Conservation (phyloP, 2,329 filamentous ascomycete species). For the Pseudocercospora macadamiae region DNA sequence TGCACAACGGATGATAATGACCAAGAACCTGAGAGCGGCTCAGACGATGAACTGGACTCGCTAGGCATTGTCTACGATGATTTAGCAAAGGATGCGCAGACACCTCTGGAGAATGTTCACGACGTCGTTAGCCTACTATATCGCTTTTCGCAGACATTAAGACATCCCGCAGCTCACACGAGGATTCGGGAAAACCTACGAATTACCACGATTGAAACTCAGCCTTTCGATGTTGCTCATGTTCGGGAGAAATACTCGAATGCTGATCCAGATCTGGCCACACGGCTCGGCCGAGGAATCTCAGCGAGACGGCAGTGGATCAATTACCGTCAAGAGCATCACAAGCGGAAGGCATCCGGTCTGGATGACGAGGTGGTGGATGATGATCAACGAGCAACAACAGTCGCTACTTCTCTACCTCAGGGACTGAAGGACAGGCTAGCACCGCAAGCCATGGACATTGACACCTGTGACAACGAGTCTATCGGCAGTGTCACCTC, state of each 20-base stretch:
- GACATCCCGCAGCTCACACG: background rate
- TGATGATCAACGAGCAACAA: background rate
- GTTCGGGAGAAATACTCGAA: background rate
- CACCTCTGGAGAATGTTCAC: too few species aligned
- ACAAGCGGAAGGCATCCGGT: background rate
- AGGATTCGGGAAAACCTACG: background rate
- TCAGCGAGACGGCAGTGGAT: background rate
- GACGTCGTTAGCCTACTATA: background rate
- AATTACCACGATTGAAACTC: background rate
- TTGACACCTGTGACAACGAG: too few species aligned
- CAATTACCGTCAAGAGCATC: background rate
- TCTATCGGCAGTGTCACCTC: slow-evolving; percentile 4
- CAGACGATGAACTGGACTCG: background rate
- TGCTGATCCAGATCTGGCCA: background rate
- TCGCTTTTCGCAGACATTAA: background rate
- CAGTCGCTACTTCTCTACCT: background rate
- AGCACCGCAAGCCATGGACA: too few species aligned
- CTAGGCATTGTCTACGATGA: background rate
- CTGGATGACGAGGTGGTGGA: background rate
- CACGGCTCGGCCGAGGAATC: background rate
- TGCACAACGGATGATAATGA: background rate
- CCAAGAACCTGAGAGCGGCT: background rate
- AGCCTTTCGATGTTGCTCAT: background rate
- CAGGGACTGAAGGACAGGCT: too few species aligned
- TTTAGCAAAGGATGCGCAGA: background rate